A percentile compares a stretch with the other conserved stretches of the same genome.
These are phyloP conservation scores for Rhododendron kiyosumense DNA, from an alignment of 148 eudicot species.

Conservation along the genomic window DNA sequence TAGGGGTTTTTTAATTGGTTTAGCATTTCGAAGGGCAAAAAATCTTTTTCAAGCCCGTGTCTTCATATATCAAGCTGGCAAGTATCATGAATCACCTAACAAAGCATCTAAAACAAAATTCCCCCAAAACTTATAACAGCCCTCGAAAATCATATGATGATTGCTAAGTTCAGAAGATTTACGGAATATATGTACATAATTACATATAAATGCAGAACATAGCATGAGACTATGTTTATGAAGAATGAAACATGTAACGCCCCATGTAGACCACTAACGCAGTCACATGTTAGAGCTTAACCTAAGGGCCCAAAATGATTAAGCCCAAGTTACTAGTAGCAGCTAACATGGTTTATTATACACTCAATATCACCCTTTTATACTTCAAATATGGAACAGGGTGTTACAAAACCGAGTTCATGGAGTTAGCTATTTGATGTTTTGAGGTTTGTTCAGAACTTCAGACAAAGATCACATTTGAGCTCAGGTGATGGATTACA, in stretches of 20 bases:
- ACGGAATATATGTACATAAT: background rate
- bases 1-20: background rate
- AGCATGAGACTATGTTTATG: background rate
- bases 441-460: background rate
- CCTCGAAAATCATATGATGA: background rate
- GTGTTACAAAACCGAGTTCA: background rate
- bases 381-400: background rate
- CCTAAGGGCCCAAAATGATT: background rate
- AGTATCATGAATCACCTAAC: background rate
- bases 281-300: background rate
- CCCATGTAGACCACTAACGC: background rate
- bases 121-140: background rate
- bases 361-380: background rate
- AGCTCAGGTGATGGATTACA: background rate
- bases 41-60: background rate
- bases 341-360: background rate
- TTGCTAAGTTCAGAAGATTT: background rate
- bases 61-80: background rate
- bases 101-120: background rate
- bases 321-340: background rate
- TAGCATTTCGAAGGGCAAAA: background rate
- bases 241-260: background rate
- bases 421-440: background rate
- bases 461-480: background rate
- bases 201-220: background rate